phyloP scores from a whole-genome alignment of 2,329 filamentous ascomycete species.

The Aspergillus brunneoviolaceus region DNA sequence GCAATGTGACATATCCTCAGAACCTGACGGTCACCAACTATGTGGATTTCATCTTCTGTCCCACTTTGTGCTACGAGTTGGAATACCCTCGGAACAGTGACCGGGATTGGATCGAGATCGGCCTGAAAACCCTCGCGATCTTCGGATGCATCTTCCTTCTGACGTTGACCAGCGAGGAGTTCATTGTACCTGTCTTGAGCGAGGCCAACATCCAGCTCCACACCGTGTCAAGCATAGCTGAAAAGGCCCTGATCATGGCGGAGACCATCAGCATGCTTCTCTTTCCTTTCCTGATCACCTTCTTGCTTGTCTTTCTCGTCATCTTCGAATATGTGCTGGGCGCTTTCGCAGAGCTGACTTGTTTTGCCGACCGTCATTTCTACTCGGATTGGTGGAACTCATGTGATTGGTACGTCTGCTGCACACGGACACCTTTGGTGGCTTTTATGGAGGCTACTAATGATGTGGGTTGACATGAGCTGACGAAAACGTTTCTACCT shows the following conservation, averaged over 20 bases:
- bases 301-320: slow-evolving; percentile 92
- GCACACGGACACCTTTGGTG: neutral
- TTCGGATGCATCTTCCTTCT: slow-evolving; percentile 97
- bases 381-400: slow-evolving; percentile 74
- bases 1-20: slow-evolving; percentile 82
- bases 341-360: slow-evolving; percentile 89
- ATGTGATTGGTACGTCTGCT: slow-evolving; percentile 45
- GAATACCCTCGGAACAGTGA: slow-evolving; percentile 80
- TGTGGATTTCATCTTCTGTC: slow-evolving; percentile 82
- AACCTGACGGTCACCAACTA: slow-evolving; percentile 86
- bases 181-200: slow-evolving; percentile 84
- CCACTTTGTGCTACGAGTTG: slow-evolving; percentile 94
- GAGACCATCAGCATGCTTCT: slow-evolving; percentile 89
- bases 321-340: slow-evolving; percentile 97
- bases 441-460: neutral
- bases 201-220: slow-evolving; percentile 64
- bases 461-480: too few relatives aligned
- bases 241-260: slow-evolving; percentile 75
- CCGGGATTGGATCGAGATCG: slow-evolving; percentile 77
- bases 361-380: slow-evolving; percentile 91
- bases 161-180: slow-evolving; percentile 88
- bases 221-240: slow-evolving; percentile 51
- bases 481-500: too few relatives aligned
- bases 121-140: slow-evolving; percentile 81
- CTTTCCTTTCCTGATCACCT: slow-evolving; percentile 96